Evolutionary conservation across 768 basidiomycete species (phyloP), one percentile per base, ranked within the genome.

Genomic region (Naganishia onofrii): DNA sequence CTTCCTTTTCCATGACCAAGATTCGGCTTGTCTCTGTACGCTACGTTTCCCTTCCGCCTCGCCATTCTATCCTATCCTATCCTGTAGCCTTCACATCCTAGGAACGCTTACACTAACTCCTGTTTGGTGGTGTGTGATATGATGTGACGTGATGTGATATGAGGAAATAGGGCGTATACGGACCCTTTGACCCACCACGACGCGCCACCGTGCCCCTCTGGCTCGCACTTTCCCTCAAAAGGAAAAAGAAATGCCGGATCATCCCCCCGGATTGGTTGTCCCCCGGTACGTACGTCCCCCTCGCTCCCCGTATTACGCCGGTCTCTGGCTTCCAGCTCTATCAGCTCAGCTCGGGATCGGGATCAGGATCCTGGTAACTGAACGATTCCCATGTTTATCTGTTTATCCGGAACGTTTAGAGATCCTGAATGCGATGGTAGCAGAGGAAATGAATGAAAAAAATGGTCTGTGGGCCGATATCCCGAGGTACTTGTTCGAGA

Each of bases 161-260:
- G n/a, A n/a, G n/a, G n/a, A n/a, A 23, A 12, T 80, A 96, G 93
- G 93, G 92, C 66, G 88, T 89, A 65, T 96, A 92, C 75, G 96
- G 96, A 2, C 95, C 96, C 23, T 86, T 99, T 66, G 85, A 89
- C 7, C 94, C 96, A 0, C 95, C 95, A 6, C 85, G 87, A 69
- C 90, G 90, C 79, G 85, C 89, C 44, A 85, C 85, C 73, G 87
- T 98, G n/a, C 96, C 96, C 0, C 83, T 98, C 3, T 99, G 96
- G 96, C 89, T 99, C 84, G 96, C 95, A 0, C 83, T 91, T 2
- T 92, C 95, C 77, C 83, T 98, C 60, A 99, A 99, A 82, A 79
- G 88, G 76, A 96, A 97, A 84, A 90, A 91, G 79, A 94, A 93
- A 81, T 97, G 95, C 72, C 88, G 91, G 74, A 92, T 99, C 60